Base-by-base conservation (phyloP, 345 rosid genomes). In the Acer saccharum region DNA sequence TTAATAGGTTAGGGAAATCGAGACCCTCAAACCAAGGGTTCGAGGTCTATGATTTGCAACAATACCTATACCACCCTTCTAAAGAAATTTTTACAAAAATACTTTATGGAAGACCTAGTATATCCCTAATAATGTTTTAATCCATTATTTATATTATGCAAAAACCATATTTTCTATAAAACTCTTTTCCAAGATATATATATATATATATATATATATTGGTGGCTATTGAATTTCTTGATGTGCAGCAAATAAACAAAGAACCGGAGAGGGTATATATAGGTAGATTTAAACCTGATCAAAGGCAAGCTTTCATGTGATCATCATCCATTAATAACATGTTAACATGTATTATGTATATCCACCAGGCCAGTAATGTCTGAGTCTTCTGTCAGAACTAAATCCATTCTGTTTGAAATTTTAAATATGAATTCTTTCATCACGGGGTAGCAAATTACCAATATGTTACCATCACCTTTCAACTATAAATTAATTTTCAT, bases 321-420 rank as follows among this genome's bases (percentile, higher is more conserved):
- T 69, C 73, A 69, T 69, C 62, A 52, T 29, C 44, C 44, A 27
- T 54, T 63, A 17, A 54, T 35, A 43, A 66, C 69, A 39, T 18
- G 1, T 11, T 68, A 43, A n/a, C 69, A 14, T 32, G 3, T 1
- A 52, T 29, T 25, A 25, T 25, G 27, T 25, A 25, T 1, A 27
- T 70, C 10, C n/a, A 70, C 10, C 11, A 52, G 55, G n/a, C 54
- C 27, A n/a, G 54, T 68, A 4, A 17, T 41, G 1, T 43, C 54
- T 43, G 16, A 43, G 44, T 41, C 52, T 68, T 41, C 54, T n/a
- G 71, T 68, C 58, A 10, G 54, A 68, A 10, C 50, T 54, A 54
- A 54, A 25, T 11, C 14, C 17, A 64, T 64, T 50, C 1, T 14
- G 17, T 4, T 50, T 50, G 1, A 50, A 50, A 50, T 50, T 50